phyloP scores from a whole-genome alignment of 768 basidiomycete species.

The Auricularia sp. region DNA sequence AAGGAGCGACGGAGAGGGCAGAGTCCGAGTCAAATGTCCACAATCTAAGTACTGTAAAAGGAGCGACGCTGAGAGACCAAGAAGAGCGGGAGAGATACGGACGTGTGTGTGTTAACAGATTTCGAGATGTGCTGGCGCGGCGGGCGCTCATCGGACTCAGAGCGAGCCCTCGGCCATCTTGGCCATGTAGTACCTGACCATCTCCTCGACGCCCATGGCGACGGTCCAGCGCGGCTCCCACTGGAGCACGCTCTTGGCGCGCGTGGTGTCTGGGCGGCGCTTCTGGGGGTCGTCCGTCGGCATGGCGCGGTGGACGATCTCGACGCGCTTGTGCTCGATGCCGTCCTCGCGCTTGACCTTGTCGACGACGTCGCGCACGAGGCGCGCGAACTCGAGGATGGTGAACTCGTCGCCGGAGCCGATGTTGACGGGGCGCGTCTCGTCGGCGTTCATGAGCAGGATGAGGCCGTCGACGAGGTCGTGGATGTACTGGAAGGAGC shows the following conservation, averaged over 20 bases:
- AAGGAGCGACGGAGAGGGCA: too few species aligned
- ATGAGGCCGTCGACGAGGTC: slow-evolving; percentile 93
- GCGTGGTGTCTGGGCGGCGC: slow-evolving; percentile 83
- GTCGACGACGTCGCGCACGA: slow-evolving; percentile 86
- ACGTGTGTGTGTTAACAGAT: too few species aligned
- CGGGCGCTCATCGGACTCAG: slow-evolving; percentile 1
- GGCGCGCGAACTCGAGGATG: slow-evolving; percentile 86
- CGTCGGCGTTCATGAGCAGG: slow-evolving; percentile 88
- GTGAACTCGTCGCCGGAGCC: slow-evolving; percentile 95
- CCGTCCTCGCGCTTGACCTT: slow-evolving; percentile 86
- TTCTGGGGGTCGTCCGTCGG: slow-evolving; percentile 92
- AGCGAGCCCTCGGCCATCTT: slow-evolving; percentile 68
- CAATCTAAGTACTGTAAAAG: too few species aligned
- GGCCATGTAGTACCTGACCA: slow-evolving; percentile 87
- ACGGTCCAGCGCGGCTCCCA: slow-evolving; percentile 96
- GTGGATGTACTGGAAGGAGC: slow-evolving; percentile 97
- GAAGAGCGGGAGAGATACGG: too few species aligned
- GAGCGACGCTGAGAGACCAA: too few species aligned
- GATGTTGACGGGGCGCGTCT: slow-evolving; percentile 92
- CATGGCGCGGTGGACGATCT: slow-evolving; percentile 64
- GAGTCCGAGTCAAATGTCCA: too few species aligned
- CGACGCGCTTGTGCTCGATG: slow-evolving; percentile 33
- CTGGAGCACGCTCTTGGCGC: slow-evolving; percentile 70
- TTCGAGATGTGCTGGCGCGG: too few species aligned
- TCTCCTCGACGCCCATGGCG: slow-evolving; percentile 88